Evolutionary conservation across 257 asterid genomes (phyloP), one percentile per base, ranked within the genome.

Genomic region (Solanum pennellii): DNA sequence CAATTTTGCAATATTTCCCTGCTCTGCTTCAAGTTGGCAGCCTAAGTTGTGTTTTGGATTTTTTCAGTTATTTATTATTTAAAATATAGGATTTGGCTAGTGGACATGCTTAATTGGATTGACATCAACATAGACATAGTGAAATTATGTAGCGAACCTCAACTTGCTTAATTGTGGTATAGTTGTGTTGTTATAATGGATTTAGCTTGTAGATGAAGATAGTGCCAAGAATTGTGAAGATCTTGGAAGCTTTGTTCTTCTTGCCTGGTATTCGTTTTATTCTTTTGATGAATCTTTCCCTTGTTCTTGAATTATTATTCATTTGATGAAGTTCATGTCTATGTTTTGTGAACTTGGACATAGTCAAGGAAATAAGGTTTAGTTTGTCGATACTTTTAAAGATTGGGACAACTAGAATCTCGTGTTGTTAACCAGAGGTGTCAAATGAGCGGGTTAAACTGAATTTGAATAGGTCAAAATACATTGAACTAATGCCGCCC

Each of bases 171-270:
- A 89, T 86, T 86, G 69, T 82, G 56, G 35, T 71, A 12, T 75
- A 25, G 39, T 66, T 74, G 68, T 44, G 75, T 68, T 52, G 87
- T 91, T 52, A 52, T 16, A 91, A 91, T 90, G 91, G 39, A 92
- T 87, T 73, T 86, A 88, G 72, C 86, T 86, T 12, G 21, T n/a
- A n/a, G 60, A 41, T 88, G 92, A 86, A 86, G 89, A 88, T 86
- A 87, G 47, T 47, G 72, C 84, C 82, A 45, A 80, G 8, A 86
- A 86, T 86, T 88, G 88, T 60, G 35, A 68, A 60, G 88, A 72
- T 87, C 86, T 56, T 29, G 69, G 41, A 82, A 35, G 85, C 76
- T 83, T 59, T 83, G 74, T 42, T 66, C 86, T 33, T 52, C 3
- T 16, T 16, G 13, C 45, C 21, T 65, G 68, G 65, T 35, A 25